These are phyloP conservation scores for Eimeria sp. DNA, from an alignment of 169 alveolate species.

Conservation along the genomic window DNA sequence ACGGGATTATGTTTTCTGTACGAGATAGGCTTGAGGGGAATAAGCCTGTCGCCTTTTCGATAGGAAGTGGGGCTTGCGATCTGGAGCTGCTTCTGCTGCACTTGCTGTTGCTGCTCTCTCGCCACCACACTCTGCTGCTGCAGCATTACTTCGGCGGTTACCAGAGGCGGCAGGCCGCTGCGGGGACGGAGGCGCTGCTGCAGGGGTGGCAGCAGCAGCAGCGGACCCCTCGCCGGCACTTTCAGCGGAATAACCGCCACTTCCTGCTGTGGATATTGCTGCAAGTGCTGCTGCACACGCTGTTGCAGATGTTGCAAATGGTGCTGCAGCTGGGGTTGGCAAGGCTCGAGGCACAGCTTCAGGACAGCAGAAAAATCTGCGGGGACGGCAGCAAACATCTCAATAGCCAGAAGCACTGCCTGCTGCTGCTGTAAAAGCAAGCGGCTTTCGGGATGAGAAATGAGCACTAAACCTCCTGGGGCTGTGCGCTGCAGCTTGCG, in stretches of 20 bases:
- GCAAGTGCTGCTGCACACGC: background rate
- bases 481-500: constrained; percentile 17
- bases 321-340: background rate
- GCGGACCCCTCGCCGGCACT: constrained; percentile 25
- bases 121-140: constrained; percentile 29
- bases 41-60: background rate
- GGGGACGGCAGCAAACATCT: constrained; percentile 45
- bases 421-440: constrained; percentile 57
- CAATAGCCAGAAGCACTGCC: constrained; percentile 30
- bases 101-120: constrained; percentile 3
- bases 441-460: constrained; percentile 60
- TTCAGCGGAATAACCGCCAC: background rate
- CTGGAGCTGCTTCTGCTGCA: background rate
- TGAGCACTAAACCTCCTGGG: constrained; percentile 17
- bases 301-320: background rate
- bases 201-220: constrained; percentile 49
- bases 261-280: background rate
- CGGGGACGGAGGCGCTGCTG: constrained; percentile 48
- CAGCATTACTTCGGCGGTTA: constrained; percentile 28
- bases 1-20: background rate
- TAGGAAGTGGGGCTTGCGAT: background rate
- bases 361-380: constrained; percentile 38
- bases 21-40: background rate
- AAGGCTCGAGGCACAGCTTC: constrained; percentile 39
- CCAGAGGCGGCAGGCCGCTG: constrained; percentile 32